A percentile compares a stretch with the other conserved stretches of the same genome.
Evolutionary conservation across 2,329 filamentous ascomycete genomes (phyloP).

Genomic region (Botrytis porri): DNA sequence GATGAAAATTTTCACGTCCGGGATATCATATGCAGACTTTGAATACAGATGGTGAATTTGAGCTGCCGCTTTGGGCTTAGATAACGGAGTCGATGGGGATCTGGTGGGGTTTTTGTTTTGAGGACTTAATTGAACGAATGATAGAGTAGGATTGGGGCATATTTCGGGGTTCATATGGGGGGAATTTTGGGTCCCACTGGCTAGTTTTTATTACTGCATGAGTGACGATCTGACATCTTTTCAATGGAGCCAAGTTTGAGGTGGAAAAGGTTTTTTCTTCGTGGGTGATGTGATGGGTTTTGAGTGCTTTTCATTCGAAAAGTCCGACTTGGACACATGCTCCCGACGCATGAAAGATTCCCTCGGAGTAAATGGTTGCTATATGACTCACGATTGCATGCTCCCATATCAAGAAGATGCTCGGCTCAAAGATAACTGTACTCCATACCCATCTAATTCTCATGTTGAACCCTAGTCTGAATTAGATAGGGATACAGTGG

Average conservation of each 20-base stretch:
- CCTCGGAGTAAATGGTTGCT: not conserved
- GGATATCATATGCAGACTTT: not conserved
- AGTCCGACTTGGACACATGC: not conserved
- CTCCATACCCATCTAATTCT: not conserved
- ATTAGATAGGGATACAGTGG: not conserved
- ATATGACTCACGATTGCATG: not conserved
- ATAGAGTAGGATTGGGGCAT: not conserved
- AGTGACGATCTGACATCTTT: not conserved
- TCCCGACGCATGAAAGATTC: not conserved
- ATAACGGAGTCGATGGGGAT: not conserved
- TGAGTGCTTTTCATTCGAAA: not conserved
- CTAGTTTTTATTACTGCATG: not conserved
- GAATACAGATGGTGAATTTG: not conserved
- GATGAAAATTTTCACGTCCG: constrained; percentile 15
- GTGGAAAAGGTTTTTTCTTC: not conserved
- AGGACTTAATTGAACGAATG: not conserved
- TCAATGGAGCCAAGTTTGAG: not conserved
- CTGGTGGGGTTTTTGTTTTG: not conserved
- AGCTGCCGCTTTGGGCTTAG: not conserved
- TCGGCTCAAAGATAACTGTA: not conserved
- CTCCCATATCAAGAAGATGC: not conserved
- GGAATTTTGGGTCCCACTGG: not conserved
- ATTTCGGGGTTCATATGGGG: not conserved
- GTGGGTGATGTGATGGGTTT: not conserved
- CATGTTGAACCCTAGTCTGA: not conserved